Evolutionary conservation across 805 yeast species (phyloP), one percentile per base, ranked within the genome.

Genomic region (Komagataella mondaviorum): DNA sequence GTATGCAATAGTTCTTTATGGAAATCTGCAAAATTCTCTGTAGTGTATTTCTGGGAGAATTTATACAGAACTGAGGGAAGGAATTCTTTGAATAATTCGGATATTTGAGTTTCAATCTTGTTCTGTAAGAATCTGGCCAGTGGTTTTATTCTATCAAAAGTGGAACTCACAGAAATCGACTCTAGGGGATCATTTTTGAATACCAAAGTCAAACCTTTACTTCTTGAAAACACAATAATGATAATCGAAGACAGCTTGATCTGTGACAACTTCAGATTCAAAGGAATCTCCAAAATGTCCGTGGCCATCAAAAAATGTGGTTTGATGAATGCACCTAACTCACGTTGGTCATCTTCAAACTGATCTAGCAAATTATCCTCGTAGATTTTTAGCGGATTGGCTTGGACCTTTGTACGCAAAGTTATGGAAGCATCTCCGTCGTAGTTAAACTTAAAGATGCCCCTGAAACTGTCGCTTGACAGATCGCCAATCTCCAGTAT

Each of bases 111-210:
- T 62, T 88, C 96, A 54, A 88, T 88, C 62, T 88, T 93, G 48
- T 77, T 76, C 61, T 88, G 96, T 55, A 88, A 66, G 57, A 87
- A 85, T 53, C 80, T 76, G n/a, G 95, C 93, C 58, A 88, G 78
- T 1, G 89, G 89, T 49, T 84, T 85, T 47, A 88, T 84, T 45
- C 81, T 78, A 66, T 88, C 95, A 65, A 88, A 88, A n/a, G 95
- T 83, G 4, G 95, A 85, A 55, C 82, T 79, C 12, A 88, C 95
- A 58, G 80, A 81, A 55, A 88, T 88, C 18, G 82, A 77, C 57
- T 88, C 95, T 52, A 88, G 71, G 0, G 96, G 96, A 64, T 88
- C 96, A 64, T 88, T 88, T 58, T 90, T 77, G 68, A 88, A 88
- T 30, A 88, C 96, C 45, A 88, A 69, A 0, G 96, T 88, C 52